Percentiles rank a stretch among this genome's conserved stretches.
These are phyloP conservation scores for Spiraea crenata DNA, from an alignment of 331 rosid genomes.

Conservation along the genomic window DNA sequence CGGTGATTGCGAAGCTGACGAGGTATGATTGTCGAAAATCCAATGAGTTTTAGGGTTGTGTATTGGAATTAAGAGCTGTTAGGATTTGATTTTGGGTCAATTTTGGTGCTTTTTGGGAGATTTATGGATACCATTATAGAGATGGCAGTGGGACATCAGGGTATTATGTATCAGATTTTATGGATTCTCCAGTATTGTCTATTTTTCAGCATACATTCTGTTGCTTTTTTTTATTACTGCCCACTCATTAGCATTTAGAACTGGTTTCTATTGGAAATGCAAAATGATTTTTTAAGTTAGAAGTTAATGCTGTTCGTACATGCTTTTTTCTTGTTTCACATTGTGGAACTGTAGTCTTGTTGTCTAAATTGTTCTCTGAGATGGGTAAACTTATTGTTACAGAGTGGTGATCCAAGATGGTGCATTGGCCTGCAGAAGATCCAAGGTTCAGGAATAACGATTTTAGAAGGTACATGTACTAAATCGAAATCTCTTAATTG, in stretches of 20 bases:
- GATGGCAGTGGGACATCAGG: constrained; percentile 98
- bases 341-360: constrained; percentile 5
- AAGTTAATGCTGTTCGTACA: background rate
- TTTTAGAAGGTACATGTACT: constrained; percentile 74
- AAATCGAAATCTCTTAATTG: constrained; percentile 9
- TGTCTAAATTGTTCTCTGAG: constrained; percentile 7
- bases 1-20: too few species aligned
- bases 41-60: too few species aligned
- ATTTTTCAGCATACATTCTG: constrained; percentile 1
- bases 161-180: constrained; percentile 68
- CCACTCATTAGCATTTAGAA: background rate
- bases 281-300: background rate
- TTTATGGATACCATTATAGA: constrained; percentile 95
- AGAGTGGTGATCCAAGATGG: constrained; percentile 80
- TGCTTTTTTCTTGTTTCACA: background rate
- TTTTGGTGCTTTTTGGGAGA: too few species aligned
- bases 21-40: too few species aligned
- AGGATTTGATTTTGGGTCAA: too few species aligned
- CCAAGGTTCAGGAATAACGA: constrained; percentile 77
- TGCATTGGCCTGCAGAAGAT: constrained; percentile 90
- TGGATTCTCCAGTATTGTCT: constrained; percentile 2
- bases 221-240: constrained; percentile 12
- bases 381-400: constrained; percentile 29
- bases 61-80: too few species aligned
- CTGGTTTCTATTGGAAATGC: background rate